Evolutionary conservation across 345 rosid genomes (phyloP).

Genomic region (Citrus australasica): DNA sequence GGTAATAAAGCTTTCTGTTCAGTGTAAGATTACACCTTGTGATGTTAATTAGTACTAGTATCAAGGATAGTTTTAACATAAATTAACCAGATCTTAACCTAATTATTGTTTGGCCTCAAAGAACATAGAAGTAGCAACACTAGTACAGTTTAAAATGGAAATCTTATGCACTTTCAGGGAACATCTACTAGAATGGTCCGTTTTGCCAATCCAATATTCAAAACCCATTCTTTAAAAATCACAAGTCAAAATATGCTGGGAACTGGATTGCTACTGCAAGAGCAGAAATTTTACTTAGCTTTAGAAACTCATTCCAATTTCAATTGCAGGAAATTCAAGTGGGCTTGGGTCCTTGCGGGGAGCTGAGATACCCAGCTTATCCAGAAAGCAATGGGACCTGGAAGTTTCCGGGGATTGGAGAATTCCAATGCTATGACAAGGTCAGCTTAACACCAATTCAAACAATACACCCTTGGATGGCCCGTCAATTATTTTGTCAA

Average conservation of each 20-base stretch:
- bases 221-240: neutral
- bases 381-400: slow-evolving; percentile 96
- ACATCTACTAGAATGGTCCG: neutral
- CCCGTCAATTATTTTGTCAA: neutral
- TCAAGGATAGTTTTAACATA: neutral
- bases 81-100: too few species aligned
- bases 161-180: neutral
- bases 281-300: neutral
- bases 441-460: slow-evolving; percentile 27
- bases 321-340: slow-evolving; percentile 88
- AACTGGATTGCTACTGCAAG: neutral
- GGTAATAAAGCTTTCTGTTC: slow-evolving; percentile 50
- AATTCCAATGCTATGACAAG: slow-evolving; percentile 98
- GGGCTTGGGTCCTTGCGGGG: slow-evolving; percentile 98
- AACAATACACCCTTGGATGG: neutral
- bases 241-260: neutral
- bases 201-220: neutral
- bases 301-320: slow-evolving; percentile 7
- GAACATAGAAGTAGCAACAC: neutral
- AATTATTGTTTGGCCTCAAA: neutral
- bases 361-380: slow-evolving; percentile 86
- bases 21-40: neutral
- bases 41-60: neutral
- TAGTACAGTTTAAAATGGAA: neutral
- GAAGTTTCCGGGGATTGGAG: slow-evolving; percentile 95